Evolutionary conservation across 1,284 basidiomycete species (phyloP).

Genomic region (Anthracocystis setariae): DNA sequence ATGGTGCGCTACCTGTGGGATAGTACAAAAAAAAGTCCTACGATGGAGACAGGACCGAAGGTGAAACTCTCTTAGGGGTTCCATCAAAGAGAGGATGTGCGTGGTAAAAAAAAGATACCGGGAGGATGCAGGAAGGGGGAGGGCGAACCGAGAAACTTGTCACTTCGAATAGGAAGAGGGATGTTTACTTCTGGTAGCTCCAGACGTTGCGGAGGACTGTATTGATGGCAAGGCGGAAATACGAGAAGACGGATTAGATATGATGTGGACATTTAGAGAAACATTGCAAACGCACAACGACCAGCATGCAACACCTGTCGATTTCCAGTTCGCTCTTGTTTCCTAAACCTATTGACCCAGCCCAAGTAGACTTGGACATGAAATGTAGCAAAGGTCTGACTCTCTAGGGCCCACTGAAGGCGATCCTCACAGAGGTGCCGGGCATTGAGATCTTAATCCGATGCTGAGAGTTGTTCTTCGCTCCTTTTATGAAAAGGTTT

Average conservation of each 20-base stretch:
- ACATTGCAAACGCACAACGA: background rate
- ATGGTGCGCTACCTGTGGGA: constrained; percentile 5
- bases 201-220: constrained; percentile 64
- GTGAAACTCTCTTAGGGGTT: no score
- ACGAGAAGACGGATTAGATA: constrained; percentile 13
- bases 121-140: constrained; percentile 7
- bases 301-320: background rate
- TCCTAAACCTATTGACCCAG: background rate
- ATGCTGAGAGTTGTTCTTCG: constrained; percentile 53
- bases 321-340: background rate
- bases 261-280: background rate
- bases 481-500: constrained; percentile 56
- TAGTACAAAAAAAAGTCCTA: constrained; percentile 36
- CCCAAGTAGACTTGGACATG: background rate
- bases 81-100: constrained; percentile 3
- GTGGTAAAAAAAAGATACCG: background rate
- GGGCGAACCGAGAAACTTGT: constrained; percentile 8
- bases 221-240: background rate
- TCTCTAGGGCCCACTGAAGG: constrained; percentile 59
- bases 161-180: background rate
- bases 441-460: constrained; percentile 65
- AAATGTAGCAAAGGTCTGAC: constrained; percentile 65
- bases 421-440: constrained; percentile 14
- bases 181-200: constrained; percentile 53
- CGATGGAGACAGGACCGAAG: constrained; percentile 1